phyloP scores from a whole-genome alignment of 2,329 filamentous ascomycete species.

The Aspergillus amoenus region DNA sequence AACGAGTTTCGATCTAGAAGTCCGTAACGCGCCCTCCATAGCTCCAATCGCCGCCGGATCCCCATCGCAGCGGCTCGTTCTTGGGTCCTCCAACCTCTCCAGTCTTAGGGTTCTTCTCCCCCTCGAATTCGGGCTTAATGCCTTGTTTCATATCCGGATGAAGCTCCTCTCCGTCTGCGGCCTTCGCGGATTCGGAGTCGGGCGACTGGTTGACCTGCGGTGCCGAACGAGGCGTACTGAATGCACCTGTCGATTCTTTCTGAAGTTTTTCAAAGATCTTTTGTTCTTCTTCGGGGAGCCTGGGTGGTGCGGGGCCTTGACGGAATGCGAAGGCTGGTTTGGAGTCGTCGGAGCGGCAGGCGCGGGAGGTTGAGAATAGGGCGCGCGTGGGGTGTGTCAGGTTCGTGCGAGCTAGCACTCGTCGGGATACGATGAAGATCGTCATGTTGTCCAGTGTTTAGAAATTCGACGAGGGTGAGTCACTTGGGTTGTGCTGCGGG shows the following conservation, averaged over 20 bases:
- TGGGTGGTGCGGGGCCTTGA: constrained; percentile 69
- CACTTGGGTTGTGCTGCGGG: background rate
- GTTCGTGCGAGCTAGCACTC: constrained; percentile 45
- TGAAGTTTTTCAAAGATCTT: constrained; percentile 88
- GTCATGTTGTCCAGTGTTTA: constrained; percentile 15
- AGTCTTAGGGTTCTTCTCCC: constrained; percentile 87
- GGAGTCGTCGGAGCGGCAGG: constrained; percentile 21
- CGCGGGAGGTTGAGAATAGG: constrained; percentile 26
- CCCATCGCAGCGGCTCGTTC: constrained; percentile 93
- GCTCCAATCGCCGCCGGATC: constrained; percentile 75
- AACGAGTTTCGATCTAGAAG: constrained; percentile 54
- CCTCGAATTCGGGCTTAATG: constrained; percentile 86
- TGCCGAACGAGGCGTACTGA: constrained; percentile 58
- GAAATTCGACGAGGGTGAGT: constrained; percentile 1
- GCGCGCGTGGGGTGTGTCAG: constrained; percentile 19
- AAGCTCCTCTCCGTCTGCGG: constrained; percentile 63
- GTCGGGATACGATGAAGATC: constrained; percentile 25
- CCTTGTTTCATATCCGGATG: constrained; percentile 73
- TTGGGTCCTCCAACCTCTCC: constrained; percentile 96
- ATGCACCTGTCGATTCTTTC: constrained; percentile 71
- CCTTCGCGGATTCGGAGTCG: constrained; percentile 37
- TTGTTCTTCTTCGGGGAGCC: constrained; percentile 84
- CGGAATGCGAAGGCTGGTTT: constrained; percentile 35
- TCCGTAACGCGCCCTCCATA: constrained; percentile 95
- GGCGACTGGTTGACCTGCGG: constrained; percentile 54